Conservation (phyloP, 75 land plant genomes). For the Chamaecyparis obtusa region DNA sequence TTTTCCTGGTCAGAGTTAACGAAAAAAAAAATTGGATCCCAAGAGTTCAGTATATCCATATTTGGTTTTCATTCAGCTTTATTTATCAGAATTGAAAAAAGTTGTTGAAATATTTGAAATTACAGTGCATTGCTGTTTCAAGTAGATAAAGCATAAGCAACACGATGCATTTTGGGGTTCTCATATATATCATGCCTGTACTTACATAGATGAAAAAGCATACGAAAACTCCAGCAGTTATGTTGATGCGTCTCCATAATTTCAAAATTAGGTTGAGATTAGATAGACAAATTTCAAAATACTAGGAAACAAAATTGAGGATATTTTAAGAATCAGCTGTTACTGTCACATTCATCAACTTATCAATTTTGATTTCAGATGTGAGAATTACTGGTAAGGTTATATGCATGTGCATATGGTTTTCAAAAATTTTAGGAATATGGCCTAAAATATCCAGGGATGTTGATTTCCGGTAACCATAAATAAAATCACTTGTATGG, state of each 20-base stretch:
- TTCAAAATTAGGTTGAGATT: neutral
- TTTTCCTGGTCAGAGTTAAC: neutral
- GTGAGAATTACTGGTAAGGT: neutral
- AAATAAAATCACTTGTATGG: conserved; percentile 6
- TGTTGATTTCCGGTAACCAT: neutral
- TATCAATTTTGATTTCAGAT: no score
- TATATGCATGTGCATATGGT: neutral
- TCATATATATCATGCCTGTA: neutral
- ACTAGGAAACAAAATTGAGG: neutral
- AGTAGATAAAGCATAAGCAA: neutral
- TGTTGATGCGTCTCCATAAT: neutral
- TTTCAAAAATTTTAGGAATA: neutral
- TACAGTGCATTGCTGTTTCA: neutral
- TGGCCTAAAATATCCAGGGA: neutral
- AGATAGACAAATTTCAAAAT: neutral
- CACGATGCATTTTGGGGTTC: neutral
- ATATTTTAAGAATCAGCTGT: neutral
- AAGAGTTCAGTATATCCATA: neutral
- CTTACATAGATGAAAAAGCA: neutral
- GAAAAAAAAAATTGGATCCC: neutral
- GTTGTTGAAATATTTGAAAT: neutral
- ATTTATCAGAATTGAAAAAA: neutral
- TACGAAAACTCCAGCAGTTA: neutral
- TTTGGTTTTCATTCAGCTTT: neutral
- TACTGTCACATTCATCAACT: neutral